Percentiles rank a stretch among this genome's conserved stretches.
These are phyloP conservation scores for Tricholoma hemisulphureum DNA, from an alignment of 768 basidiomycete genomes.

Conservation along the genomic window DNA sequence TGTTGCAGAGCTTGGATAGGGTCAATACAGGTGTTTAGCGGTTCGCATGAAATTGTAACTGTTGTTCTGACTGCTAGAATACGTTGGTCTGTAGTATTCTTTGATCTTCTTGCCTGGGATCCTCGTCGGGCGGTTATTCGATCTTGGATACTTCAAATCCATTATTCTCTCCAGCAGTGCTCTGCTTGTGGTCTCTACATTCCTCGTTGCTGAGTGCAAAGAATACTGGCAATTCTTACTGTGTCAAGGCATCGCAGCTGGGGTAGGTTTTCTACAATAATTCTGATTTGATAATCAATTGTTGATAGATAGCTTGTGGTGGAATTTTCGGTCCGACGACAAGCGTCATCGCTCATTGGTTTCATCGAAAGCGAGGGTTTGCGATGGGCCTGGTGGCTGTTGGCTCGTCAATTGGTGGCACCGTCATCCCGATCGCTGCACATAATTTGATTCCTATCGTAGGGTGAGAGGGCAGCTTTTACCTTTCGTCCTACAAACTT, in stretches of 20 bases:
- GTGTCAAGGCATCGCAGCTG: constrained; percentile 3
- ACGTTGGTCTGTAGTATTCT: constrained; percentile 45
- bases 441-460: constrained; percentile 51
- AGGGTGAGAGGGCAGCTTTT: constrained; percentile 30
- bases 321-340: constrained; percentile 2
- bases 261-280: background rate
- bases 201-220: constrained; percentile 2
- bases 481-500: background rate
- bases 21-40: constrained; percentile 68
- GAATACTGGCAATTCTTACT: constrained; percentile 4
- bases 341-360: constrained; percentile 2
- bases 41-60: background rate
- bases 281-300: background rate
- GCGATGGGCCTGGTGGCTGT: constrained; percentile 65
- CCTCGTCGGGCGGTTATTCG: constrained; percentile 46
- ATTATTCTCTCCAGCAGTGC: background rate
- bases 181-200: background rate
- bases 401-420: constrained; percentile 70
- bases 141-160: background rate
- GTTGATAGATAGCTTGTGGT: constrained; percentile 2
- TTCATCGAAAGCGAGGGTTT: constrained; percentile 18
- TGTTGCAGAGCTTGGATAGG: constrained; percentile 77
- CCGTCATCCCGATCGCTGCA: constrained; percentile 60
- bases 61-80: background rate
- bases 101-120: constrained; percentile 63